phyloP scores from a whole-genome alignment of 2,329 filamentous ascomycete genomes.

The Aureobasidium sp. region DNA sequence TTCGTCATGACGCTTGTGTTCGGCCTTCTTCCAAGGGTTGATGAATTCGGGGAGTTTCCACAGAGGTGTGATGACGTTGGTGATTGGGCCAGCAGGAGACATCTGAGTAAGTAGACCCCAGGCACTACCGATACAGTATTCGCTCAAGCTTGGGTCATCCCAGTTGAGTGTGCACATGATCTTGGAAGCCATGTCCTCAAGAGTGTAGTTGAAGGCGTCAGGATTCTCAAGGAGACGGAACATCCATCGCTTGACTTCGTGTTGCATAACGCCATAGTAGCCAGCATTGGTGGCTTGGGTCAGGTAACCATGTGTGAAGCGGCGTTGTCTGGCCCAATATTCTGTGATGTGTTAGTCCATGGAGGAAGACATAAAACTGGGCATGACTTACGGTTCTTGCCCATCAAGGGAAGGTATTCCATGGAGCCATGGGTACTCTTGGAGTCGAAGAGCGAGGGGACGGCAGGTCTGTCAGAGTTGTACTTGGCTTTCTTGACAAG shows the following conservation, averaged over 20 bases:
- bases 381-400: conserved; percentile 43
- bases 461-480: conserved; percentile 44
- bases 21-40: conserved; percentile 48
- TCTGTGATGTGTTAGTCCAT: conserved; percentile 27
- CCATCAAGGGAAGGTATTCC: conserved; percentile 50
- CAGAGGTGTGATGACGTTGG: conserved; percentile 48
- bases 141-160: conserved; percentile 44
- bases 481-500: conserved; percentile 44
- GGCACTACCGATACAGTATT: conserved; percentile 42
- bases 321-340: conserved; percentile 48
- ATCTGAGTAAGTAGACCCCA: conserved; percentile 51
- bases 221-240: conserved; percentile 42
- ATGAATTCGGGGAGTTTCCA: conserved; percentile 44
- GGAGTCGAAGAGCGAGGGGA: conserved; percentile 45
- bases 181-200: conserved; percentile 52
- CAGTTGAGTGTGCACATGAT: conserved; percentile 48
- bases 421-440: conserved; percentile 48
- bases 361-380: neutral
- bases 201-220: conserved; percentile 42
- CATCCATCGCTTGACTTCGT: conserved; percentile 48
- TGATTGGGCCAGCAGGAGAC: conserved; percentile 50
- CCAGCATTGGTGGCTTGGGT: conserved; percentile 37
- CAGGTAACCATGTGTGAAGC: conserved; percentile 45
- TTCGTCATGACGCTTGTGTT: conserved; percentile 45
- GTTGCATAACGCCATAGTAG: conserved; percentile 44